These are phyloP conservation scores for Calonectria ilicicola DNA, from an alignment of 2,329 filamentous ascomycete species.

Conservation along the genomic window DNA sequence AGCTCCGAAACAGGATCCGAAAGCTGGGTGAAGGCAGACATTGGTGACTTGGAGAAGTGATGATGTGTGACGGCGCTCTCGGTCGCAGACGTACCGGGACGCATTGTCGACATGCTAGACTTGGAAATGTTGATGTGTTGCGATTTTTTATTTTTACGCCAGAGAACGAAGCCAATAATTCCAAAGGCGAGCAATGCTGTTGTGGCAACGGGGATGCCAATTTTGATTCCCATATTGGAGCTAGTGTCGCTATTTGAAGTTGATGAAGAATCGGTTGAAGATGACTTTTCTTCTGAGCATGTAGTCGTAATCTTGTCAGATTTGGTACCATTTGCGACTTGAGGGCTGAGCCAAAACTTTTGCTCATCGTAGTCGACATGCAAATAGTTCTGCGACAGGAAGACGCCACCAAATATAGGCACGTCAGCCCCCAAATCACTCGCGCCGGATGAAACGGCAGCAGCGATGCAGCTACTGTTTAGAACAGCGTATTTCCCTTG, in stretches of 20 bases:
- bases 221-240: neutral
- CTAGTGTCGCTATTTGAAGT: neutral
- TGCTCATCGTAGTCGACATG: constrained; percentile 4
- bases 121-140: neutral
- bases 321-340: constrained; percentile 3
- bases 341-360: constrained; percentile 22
- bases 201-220: neutral
- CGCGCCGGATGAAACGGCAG: neutral
- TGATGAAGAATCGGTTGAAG: no score
- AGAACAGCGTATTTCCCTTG: constrained; percentile 17
- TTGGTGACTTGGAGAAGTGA: neutral
- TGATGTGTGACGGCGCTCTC: neutral
- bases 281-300: neutral
- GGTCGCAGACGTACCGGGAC: neutral
- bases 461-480: constrained; percentile 19
- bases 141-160: neutral
- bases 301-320: constrained; percentile 3
- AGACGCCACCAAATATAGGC: constrained; percentile 19
- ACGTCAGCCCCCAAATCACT: constrained; percentile 14
- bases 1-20: neutral
- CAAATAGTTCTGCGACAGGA: constrained; percentile 23
- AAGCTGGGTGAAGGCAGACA: neutral
- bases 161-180: neutral
- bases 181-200: neutral
- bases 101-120: neutral